phyloP scores from a whole-genome alignment of 2,329 filamentous ascomycete genomes.

The Clarireedia hainanense region DNA sequence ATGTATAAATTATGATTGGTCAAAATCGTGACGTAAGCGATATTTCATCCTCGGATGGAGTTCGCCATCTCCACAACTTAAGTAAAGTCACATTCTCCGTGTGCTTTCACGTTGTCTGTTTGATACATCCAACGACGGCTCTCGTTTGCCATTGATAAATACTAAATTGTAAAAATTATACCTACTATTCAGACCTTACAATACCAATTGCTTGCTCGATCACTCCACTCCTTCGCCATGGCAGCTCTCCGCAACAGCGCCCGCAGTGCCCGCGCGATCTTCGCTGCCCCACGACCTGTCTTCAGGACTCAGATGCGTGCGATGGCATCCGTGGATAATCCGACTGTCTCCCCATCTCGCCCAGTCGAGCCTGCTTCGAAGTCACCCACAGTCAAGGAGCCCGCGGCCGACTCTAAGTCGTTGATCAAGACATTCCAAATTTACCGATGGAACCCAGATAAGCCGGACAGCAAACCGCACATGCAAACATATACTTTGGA shows the following conservation, averaged over 20 bases:
- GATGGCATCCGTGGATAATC: constrained; percentile 9
- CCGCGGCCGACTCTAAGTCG: constrained; percentile 51
- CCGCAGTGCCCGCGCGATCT: constrained; percentile 9
- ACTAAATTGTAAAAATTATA: constrained; percentile 1
- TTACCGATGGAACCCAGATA: constrained; percentile 97
- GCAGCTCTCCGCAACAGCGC: constrained; percentile 12
- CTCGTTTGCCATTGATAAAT: background rate
- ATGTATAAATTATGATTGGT: constrained; percentile 6
- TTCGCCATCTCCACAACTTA: constrained; percentile 10
- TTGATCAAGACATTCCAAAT: constrained; percentile 92
- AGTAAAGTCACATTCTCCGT: background rate
- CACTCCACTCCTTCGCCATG: constrained; percentile 7
- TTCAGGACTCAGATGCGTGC: constrained; percentile 13
- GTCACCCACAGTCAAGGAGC: constrained; percentile 31
- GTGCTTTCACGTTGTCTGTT: background rate
- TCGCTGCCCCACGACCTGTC: constrained; percentile 10
- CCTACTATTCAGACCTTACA: background rate
- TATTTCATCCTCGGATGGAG: background rate
- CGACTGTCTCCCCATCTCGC: constrained; percentile 12
- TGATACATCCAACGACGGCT: background rate
- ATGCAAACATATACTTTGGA: constrained; percentile 96
- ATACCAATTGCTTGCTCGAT: background rate
- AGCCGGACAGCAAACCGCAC: constrained; percentile 81
- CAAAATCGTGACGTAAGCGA: constrained; percentile 3
- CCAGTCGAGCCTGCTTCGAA: constrained; percentile 16